Base-by-base conservation (phyloP, 169 alveolate genomes). In the Cryptosporidium sp. region DNA sequence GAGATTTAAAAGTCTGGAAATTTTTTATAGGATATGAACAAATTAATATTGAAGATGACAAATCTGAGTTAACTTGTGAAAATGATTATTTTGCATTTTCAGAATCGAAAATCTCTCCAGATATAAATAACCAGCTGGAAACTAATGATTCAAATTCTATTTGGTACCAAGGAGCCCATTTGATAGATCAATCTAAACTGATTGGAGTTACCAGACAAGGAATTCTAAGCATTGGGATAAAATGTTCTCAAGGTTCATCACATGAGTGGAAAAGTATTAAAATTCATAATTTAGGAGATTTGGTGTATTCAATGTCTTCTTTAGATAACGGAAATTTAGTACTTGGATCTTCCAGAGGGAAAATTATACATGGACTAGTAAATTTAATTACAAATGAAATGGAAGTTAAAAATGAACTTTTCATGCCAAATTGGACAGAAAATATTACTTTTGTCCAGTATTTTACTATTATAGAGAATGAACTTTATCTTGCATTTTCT, bases 191-290 rank as follows among this genome's bases (percentile, higher is more conserved):
- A 29, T 45, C 39, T n/a, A n/a, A 5, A 37, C 21, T 80, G 0
- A 26, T 80, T 5, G 72, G 53, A 33, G 89, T 80, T 23, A 80
- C 89, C 23, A 80, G 89, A 61, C 65, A 67, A 16, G 89, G 89
- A 16, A 23, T 18, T 4, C 35, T 80, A 6, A 42, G 65, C 26
- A n/a, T 62, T 39, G 89, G 75, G 23, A 23, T 12, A 21, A 42
- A 23, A 29, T 44, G 10, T 12, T 39, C 14, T 31, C 33, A 37
- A 35, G 45, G 48, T 58, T 12, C 18, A 0, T 29, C 58, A 42
- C 7, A 26, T 23, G 23, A 16, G 12, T 80, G 89, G 89, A 14
- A 62, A 26, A 62, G 4, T 21, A 21, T 9, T 6, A 23, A 8
- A 0, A 8, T 80, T 26, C 69, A 44, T 1, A 48, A 62, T 39